Evolutionary conservation across 2,329 filamentous ascomycete genomes (phyloP).

Genomic region (Monilinia vaccinii-corymbosi): DNA sequence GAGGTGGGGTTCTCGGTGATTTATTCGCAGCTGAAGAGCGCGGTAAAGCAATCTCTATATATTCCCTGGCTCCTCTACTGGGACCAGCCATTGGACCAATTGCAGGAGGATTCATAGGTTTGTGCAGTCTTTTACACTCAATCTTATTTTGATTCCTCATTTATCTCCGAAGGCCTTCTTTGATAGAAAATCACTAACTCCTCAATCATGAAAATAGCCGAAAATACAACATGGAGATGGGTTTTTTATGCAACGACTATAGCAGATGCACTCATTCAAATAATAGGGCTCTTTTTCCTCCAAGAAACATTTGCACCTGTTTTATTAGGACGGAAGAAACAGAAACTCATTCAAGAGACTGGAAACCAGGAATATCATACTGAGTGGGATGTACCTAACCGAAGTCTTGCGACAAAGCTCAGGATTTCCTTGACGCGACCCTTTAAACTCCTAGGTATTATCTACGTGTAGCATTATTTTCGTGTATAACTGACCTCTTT

Average conservation of each 20-base stretch:
- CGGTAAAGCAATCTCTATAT: conserved; percentile 34
- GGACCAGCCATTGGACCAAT: conserved; percentile 34
- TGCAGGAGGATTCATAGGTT: not conserved
- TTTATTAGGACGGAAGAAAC: conserved; percentile 37
- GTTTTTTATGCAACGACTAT: conserved; percentile 42
- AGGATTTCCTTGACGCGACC: conserved; percentile 39
- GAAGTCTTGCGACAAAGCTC: conserved; percentile 30
- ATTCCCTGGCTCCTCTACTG: conserved; percentile 28
- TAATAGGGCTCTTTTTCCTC: conserved; percentile 34
- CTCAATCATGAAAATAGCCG: conserved; percentile 28
- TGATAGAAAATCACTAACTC: not conserved
- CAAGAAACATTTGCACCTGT: conserved; percentile 43
- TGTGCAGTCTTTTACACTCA: too few relatives aligned
- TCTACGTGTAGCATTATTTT: too few relatives aligned
- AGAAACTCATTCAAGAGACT: conserved; percentile 39
- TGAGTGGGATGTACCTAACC: conserved; percentile 39
- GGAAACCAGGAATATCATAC: conserved; percentile 39
- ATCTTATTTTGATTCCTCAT: not conserved
- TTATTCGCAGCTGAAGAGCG: conserved; percentile 40
- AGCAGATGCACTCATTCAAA: conserved; percentile 34
- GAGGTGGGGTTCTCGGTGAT: conserved; percentile 36
- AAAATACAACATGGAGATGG: conserved; percentile 44
- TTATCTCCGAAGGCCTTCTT: not conserved
- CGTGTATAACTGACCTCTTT: too few relatives aligned
- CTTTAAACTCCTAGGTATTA: conserved; percentile 35